Conservation (phyloP, 768 basidiomycete genomes). For the Multifurca ochricompacta region DNA sequence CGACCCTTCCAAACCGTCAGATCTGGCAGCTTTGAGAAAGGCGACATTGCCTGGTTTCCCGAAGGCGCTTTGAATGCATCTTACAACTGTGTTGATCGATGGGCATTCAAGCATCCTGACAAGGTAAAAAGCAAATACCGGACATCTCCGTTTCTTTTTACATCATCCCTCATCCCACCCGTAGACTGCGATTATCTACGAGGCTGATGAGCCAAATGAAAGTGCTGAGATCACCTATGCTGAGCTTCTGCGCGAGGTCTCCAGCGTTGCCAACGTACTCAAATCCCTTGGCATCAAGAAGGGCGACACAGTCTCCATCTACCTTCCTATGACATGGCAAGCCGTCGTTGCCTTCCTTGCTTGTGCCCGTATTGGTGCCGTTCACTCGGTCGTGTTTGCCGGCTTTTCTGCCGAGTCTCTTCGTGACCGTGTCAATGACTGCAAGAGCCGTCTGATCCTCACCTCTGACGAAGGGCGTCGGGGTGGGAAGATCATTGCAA, state of each 20-base stretch:
- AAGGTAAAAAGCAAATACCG: constrained; percentile 37
- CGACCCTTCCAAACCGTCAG: constrained; percentile 83
- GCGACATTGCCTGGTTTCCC: constrained; percentile 94
- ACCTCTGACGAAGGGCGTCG: constrained; percentile 92
- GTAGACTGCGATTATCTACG: constrained; percentile 94
- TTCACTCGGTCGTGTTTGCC: constrained; percentile 97
- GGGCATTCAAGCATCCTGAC: constrained; percentile 86
- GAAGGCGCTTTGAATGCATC: constrained; percentile 89
- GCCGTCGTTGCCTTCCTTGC: constrained; percentile 95
- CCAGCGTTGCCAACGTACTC: constrained; percentile 84
- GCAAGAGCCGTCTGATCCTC: constrained; percentile 83
- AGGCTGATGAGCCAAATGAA: constrained; percentile 88
- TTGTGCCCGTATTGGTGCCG: constrained; percentile 92
- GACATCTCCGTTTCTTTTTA: neutral
- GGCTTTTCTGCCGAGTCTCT: constrained; percentile 95
- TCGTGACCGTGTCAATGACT: constrained; percentile 87
- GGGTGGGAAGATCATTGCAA: constrained; percentile 92
- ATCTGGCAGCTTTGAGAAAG: constrained; percentile 72
- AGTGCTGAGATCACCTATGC: constrained; percentile 71
- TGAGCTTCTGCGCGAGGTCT: constrained; percentile 87
- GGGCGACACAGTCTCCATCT: constrained; percentile 90
- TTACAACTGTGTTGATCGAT: constrained; percentile 97
- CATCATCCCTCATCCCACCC: neutral
- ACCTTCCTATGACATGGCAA: constrained; percentile 94
- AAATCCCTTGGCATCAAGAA: constrained; percentile 86